These are phyloP conservation scores for Sophora flavescens DNA, from an alignment of 306 rosid species.

Conservation along the genomic window DNA sequence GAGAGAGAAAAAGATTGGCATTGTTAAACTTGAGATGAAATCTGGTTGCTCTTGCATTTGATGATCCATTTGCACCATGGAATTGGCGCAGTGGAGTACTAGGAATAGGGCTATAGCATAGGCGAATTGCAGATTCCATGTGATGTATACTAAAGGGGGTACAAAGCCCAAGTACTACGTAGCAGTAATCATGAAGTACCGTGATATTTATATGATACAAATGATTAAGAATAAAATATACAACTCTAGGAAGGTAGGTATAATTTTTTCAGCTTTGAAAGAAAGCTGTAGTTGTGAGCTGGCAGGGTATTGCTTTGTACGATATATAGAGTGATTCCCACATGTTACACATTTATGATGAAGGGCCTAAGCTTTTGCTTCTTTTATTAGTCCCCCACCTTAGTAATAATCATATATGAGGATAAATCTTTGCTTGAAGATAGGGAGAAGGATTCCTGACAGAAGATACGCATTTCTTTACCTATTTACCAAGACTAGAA, in stretches of 20 bases:
- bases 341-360: constrained; percentile 4
- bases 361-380: background rate
- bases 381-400: constrained; percentile 10
- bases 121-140: constrained; percentile 48
- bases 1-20: constrained; percentile 28
- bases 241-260: constrained; percentile 40
- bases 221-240: background rate
- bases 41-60: constrained; percentile 2
- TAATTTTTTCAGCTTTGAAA: constrained; percentile 10
- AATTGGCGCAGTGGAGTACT: background rate
- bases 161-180: background rate
- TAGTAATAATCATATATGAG: background rate
- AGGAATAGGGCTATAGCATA: constrained; percentile 6
- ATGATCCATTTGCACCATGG: background rate
- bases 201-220: constrained; percentile 27
- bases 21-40: constrained; percentile 38
- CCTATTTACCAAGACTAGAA: constrained; percentile 46
- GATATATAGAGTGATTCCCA: background rate
- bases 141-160: background rate
- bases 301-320: constrained; percentile 7
- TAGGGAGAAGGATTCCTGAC: constrained; percentile 8
- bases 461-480: constrained; percentile 28
- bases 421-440: constrained; percentile 37
- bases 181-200: too few relatives aligned
- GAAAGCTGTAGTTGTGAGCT: background rate